phyloP scores from a whole-genome alignment of 140 eudicot species.

The Erigeron philadelphicus region DNA sequence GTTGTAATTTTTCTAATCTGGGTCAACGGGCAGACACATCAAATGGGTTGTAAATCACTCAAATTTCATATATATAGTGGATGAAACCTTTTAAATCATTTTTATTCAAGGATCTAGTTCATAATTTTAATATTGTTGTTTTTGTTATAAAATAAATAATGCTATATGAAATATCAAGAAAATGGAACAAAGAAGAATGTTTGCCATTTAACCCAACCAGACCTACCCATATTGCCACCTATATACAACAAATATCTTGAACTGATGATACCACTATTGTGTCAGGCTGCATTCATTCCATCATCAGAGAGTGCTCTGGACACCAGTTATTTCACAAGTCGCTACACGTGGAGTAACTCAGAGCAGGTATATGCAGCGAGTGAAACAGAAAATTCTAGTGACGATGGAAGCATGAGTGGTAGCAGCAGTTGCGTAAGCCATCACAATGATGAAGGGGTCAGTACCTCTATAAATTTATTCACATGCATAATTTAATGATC shows the following conservation, averaged over 20 bases:
- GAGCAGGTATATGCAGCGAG: slow-evolving; percentile 69
- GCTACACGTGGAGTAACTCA: slow-evolving; percentile 78
- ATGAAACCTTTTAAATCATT: background rate
- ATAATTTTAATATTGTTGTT: background rate
- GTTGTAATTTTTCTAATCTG: background rate
- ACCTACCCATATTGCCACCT: slow-evolving; percentile 12
- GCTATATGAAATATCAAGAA: background rate
- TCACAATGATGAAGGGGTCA: slow-evolving; percentile 78
- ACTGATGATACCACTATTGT: slow-evolving; percentile 23
- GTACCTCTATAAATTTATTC: slow-evolving; percentile 17
- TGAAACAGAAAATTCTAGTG: slow-evolving; percentile 79
- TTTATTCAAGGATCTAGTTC: background rate
- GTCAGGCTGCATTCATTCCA: slow-evolving; percentile 93
- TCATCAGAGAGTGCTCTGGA: slow-evolving; percentile 84
- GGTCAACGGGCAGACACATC: background rate
- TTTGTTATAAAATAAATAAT: background rate
- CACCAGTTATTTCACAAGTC: slow-evolving; percentile 91
- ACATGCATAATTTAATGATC: background rate
- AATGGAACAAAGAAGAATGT: background rate
- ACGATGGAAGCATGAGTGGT: slow-evolving; percentile 73
- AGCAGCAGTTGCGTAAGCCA: slow-evolving; percentile 75
- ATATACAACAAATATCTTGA: background rate
- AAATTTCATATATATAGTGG: background rate
- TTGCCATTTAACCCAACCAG: background rate
- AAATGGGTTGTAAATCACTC: background rate